These are phyloP conservation scores for Xylaria telfairii DNA, from an alignment of 495 filamentous ascomycete genomes.

Conservation along the genomic window DNA sequence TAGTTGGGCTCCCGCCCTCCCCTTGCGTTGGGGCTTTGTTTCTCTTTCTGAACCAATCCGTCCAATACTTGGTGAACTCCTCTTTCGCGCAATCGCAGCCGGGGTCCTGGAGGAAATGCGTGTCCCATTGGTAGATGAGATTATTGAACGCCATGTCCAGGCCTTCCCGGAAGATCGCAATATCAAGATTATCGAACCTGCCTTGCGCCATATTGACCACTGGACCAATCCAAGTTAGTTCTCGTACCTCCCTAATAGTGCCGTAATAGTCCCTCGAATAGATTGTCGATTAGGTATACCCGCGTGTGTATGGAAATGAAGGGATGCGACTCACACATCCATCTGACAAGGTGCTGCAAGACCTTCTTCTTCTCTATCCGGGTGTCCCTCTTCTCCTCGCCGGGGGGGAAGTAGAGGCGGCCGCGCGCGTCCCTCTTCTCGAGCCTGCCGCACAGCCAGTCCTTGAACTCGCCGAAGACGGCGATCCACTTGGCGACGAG, in stretches of 20 bases:
- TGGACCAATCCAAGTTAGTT: neutral
- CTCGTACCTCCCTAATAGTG: neutral
- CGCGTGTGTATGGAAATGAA: neutral
- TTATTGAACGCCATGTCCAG: conserved; percentile 9
- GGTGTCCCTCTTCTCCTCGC: neutral
- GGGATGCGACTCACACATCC: conserved; percentile 10
- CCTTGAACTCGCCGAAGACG: neutral
- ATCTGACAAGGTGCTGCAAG: conserved; percentile 7
- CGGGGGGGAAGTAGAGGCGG: conserved; percentile 7
- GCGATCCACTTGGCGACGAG: neutral
- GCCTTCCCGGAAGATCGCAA: conserved; percentile 6
- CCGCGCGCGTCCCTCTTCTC: conserved; percentile 9
- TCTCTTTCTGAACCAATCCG: neutral
- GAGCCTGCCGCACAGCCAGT: conserved; percentile 3
- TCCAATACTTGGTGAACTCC: conserved; percentile 15
- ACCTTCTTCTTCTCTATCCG: conserved; percentile 12
- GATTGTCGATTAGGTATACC: neutral
- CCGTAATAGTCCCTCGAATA: neutral
- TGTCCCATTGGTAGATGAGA: conserved; percentile 20
- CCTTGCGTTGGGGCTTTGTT: neutral
- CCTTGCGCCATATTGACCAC: conserved; percentile 1
- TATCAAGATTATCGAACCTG: neutral
- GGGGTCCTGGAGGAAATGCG: conserved; percentile 4
- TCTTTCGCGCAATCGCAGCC: neutral
- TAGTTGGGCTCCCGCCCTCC: neutral